Percentiles rank a stretch among this genome's conserved stretches.
These are phyloP conservation scores for Backusella morwellensis DNA, from an alignment of 192 early-diverging fungal genomes.

Conservation along the genomic window DNA sequence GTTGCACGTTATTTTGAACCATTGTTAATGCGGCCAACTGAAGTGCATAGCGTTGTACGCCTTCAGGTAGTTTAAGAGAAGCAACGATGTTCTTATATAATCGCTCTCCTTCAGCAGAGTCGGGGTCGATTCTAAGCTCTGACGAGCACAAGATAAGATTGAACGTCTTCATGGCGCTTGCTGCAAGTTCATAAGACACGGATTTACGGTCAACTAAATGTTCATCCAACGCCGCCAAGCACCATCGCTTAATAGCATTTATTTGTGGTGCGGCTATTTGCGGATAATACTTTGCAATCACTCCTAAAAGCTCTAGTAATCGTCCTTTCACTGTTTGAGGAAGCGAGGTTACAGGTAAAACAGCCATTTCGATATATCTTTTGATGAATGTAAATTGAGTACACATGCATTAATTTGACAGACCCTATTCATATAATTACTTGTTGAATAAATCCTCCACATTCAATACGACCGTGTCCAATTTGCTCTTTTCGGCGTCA, in stretches of 20 bases:
- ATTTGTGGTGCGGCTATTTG: conserved; percentile 5
- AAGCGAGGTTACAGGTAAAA: background rate
- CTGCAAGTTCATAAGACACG: background rate
- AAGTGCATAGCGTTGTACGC: background rate
- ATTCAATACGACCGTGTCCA: conserved; percentile 24
- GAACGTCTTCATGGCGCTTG: background rate
- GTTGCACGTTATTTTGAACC: conserved; percentile 31
- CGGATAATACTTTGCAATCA: conserved; percentile 39
- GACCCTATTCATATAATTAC: background rate
- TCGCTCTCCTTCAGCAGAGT: background rate
- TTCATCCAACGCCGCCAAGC: conserved; percentile 23
- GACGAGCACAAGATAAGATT: conserved; percentile 27
- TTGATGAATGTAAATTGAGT: background rate
- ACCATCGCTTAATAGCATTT: conserved; percentile 12
- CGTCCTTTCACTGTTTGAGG: conserved; percentile 35
- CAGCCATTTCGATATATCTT: conserved; percentile 2
- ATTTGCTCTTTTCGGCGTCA: conserved; percentile 12
- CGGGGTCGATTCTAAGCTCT: conserved; percentile 25
- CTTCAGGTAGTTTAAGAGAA: background rate
- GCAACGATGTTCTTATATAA: conserved; percentile 9
- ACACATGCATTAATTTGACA: background rate
- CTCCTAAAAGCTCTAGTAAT: conserved; percentile 42
- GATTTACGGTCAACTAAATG: conserved; percentile 33
- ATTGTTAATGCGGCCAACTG: conserved; percentile 36
- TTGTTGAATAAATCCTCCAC: background rate